Evolutionary conservation across 192 early-diverging fungal species (phyloP).

Genomic region (Thamnidium elegans): DNA sequence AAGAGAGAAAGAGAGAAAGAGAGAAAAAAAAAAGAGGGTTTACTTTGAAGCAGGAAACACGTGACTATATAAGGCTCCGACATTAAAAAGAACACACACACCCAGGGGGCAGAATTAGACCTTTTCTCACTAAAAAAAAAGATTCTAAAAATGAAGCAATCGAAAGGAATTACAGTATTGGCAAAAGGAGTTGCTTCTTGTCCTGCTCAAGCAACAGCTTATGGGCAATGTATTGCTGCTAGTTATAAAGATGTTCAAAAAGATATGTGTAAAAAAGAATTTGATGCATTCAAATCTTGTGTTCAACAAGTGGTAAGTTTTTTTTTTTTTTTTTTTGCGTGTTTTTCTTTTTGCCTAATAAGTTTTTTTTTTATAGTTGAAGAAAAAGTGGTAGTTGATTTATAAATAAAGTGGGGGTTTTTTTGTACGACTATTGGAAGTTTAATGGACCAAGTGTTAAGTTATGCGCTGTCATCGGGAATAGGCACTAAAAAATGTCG

Average conservation of each 20-base stretch:
- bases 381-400: no score
- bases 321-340: neutral
- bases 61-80: neutral
- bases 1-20: neutral
- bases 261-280: slow-evolving; percentile 57
- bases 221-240: slow-evolving; percentile 52
- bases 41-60: neutral
- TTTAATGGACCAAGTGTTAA: no score
- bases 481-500: no score
- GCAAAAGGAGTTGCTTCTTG: slow-evolving; percentile 34
- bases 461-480: no score
- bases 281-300: slow-evolving; percentile 56
- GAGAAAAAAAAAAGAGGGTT: neutral
- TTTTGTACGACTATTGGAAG: no score
- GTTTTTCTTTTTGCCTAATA: neutral
- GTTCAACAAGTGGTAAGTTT: slow-evolving; percentile 49
- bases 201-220: slow-evolving; percentile 42
- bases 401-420: no score
- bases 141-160: slow-evolving; percentile 11
- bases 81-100: no score
- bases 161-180: slow-evolving; percentile 25
- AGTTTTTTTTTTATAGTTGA: no score
- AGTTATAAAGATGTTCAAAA: slow-evolving; percentile 51
- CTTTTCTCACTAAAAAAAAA: neutral
- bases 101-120: no score